Percentiles rank a stretch among this genome's conserved stretches.
phyloP scores from a whole-genome alignment of 2,329 filamentous ascomycete genomes.

The Leptographium procerum region DNA sequence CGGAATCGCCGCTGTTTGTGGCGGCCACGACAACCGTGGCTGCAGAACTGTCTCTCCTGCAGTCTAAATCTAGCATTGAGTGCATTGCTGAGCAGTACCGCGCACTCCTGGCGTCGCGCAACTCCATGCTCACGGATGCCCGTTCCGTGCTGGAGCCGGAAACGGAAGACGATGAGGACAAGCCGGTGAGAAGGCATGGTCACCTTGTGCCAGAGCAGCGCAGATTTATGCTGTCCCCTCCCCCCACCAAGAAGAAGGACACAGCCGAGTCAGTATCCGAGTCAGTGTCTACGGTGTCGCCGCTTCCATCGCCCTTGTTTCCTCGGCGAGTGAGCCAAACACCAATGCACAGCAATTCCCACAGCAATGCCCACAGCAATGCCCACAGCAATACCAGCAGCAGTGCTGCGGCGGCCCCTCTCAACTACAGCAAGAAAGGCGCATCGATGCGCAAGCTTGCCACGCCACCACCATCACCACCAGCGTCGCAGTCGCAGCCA shows the following conservation, averaged over 20 bases:
- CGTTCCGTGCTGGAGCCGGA: conserved; percentile 13
- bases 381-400: not conserved
- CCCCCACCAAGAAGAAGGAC: not conserved
- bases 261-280: conserved; percentile 1
- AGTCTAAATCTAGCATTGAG: conserved; percentile 29
- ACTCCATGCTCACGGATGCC: conserved; percentile 21
- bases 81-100: conserved; percentile 40
- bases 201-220: not conserved
- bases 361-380: not conserved
- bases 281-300: not conserved
- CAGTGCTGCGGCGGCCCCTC: too few relatives aligned
- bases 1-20: not conserved
- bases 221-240: not conserved
- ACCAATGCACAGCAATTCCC: not conserved
- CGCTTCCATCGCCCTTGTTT: conserved; percentile 3
- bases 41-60: conserved; percentile 8
- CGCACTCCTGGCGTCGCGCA: conserved; percentile 30
- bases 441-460: not conserved
- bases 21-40: not conserved
- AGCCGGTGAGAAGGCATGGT: not conserved
- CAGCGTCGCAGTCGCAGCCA: conserved; percentile 10
- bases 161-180: conserved; percentile 7
- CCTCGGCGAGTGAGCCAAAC: not conserved
- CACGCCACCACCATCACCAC: not conserved
- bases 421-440: not conserved